A percentile compares a stretch with the other conserved stretches of the same genome.
These are phyloP conservation scores for Parafenestella ontariensis DNA, from an alignment of 2,329 filamentous ascomycete species.

Conservation along the genomic window DNA sequence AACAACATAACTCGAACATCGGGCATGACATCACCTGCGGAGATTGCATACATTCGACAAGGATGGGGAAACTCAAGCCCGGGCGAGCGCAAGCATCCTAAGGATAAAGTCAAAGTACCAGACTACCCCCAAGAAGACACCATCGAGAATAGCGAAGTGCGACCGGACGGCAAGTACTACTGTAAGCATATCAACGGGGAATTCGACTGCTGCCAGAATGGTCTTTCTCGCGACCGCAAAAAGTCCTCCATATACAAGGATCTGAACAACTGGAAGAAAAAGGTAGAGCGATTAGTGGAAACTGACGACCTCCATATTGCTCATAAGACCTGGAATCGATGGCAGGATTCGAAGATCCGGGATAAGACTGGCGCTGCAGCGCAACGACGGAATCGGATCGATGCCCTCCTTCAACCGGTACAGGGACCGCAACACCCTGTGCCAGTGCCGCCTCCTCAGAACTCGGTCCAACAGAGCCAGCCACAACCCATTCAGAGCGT, in stretches of 20 bases:
- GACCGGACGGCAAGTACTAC: background rate
- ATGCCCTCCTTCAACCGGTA: background rate
- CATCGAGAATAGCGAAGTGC: background rate
- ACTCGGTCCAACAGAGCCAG: no score
- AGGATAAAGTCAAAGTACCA: background rate
- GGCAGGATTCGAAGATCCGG: background rate
- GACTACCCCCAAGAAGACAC: slow-evolving; percentile 1
- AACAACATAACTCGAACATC: background rate
- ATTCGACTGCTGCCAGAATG: slow-evolving; percentile 4
- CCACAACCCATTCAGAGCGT: no score
- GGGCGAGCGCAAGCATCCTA: background rate
- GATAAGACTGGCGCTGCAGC: background rate
- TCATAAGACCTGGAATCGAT: slow-evolving; percentile 8
- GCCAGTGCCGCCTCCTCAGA: no score
- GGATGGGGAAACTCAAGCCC: background rate
- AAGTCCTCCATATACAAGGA: background rate
- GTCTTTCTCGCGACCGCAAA: background rate
- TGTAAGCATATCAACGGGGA: background rate
- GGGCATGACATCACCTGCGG: background rate
- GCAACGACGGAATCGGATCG: background rate
- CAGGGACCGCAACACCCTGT: background rate
- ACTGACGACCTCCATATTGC: background rate
- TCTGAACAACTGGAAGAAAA: background rate
- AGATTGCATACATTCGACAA: background rate
- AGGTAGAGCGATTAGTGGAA: slow-evolving; percentile 3